A percentile compares a stretch with the other conserved stretches of the same genome.
These are phyloP conservation scores for Lentinus brumalis DNA, from an alignment of 768 basidiomycete genomes.

Conservation along the genomic window DNA sequence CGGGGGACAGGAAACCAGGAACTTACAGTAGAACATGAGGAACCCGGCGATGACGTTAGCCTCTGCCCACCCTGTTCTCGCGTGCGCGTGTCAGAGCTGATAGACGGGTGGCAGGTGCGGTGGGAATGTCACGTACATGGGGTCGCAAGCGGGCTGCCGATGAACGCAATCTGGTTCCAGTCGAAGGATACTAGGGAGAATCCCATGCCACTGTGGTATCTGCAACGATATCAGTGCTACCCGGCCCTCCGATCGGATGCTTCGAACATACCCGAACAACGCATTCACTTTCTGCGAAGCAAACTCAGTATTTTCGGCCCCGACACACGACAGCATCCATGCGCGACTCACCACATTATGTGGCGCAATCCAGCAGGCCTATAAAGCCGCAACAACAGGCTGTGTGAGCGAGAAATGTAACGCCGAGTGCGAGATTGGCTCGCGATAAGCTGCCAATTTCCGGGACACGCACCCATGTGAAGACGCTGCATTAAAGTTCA, in stretches of 20 bases:
- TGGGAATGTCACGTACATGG: neutral
- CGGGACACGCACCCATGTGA: conserved; percentile 17
- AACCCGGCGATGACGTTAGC: conserved; percentile 60
- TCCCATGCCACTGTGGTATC: conserved; percentile 29
- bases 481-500: conserved; percentile 8
- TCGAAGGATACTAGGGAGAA: conserved; percentile 77
- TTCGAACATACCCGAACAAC: conserved; percentile 49
- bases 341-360: conserved; percentile 48
- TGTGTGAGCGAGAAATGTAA: neutral
- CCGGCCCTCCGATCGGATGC: neutral
- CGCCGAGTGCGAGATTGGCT: neutral
- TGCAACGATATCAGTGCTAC: conserved; percentile 24
- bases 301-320: no score
- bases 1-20: neutral
- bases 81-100: neutral
- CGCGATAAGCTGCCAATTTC: neutral
- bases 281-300: conserved; percentile 44
- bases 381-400: conserved; percentile 4
- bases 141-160: conserved; percentile 58
- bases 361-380: conserved; percentile 70
- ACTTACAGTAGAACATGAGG: conserved; percentile 44
- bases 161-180: conserved; percentile 76
- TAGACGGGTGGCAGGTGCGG: neutral
- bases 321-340: no score
- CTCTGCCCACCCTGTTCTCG: conserved; percentile 60